Evolutionary conservation across 495 filamentous ascomycete species (phyloP).

Genomic region (Bathelium albidoporum): DNA sequence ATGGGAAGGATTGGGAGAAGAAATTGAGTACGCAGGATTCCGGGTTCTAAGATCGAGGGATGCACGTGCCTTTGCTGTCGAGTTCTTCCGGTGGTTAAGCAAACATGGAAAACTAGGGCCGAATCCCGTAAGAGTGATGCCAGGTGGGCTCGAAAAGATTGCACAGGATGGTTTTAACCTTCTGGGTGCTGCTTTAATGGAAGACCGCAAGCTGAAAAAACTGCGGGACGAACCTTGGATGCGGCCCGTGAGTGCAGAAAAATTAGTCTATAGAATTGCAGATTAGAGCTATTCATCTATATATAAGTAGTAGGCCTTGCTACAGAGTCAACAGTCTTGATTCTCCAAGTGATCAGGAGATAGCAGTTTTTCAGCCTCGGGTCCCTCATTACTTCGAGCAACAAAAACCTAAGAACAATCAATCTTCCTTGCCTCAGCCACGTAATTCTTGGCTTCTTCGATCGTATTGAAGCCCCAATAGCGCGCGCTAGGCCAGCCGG

Average conservation of each 20-base stretch:
- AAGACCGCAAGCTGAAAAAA: constrained; percentile 14
- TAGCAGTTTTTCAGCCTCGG: too few species aligned
- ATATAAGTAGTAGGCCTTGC: too few species aligned
- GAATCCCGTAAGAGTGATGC: constrained; percentile 32
- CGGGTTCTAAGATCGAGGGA: constrained; percentile 12
- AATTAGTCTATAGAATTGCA: constrained; percentile 19
- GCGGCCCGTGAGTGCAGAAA: constrained; percentile 26
- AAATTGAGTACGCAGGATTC: constrained; percentile 26
- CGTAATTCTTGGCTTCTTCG: too few species aligned
- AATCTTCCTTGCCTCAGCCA: too few species aligned
- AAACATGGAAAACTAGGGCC: constrained; percentile 19
- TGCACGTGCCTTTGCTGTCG: constrained; percentile 26
- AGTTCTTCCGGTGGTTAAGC: constrained; percentile 29
- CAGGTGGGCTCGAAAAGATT: constrained; percentile 31
- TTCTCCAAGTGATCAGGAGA: too few species aligned
- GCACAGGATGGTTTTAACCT: constrained; percentile 31
- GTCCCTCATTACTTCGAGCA: too few species aligned
- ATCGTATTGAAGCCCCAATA: too few species aligned
- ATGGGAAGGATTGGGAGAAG: constrained; percentile 35
- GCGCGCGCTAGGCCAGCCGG: too few species aligned
- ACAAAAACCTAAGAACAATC: too few species aligned
- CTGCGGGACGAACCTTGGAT: constrained; percentile 28
- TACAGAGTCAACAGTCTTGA: too few species aligned
- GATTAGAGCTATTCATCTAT: too few species aligned
- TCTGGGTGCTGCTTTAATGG: constrained; percentile 25